A percentile compares a stretch with the other conserved stretches of the same genome.
Conservation (phyloP, 179 eudicot genomes). For the Sideroxylon spinosum region DNA sequence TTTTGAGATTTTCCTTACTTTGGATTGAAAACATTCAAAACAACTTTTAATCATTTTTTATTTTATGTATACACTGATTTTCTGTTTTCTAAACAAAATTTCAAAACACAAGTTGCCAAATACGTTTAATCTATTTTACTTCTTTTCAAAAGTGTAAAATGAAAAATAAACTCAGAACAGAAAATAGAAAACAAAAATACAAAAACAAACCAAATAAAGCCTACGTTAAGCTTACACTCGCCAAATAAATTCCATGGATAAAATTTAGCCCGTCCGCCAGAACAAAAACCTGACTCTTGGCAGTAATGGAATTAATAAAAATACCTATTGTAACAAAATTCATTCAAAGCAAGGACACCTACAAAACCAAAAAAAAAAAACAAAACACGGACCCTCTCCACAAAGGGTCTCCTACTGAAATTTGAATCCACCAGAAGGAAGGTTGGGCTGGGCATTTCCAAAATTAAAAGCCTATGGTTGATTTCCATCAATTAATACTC, state of each 20-base stretch:
- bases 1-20: no score
- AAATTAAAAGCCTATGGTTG: constrained; percentile 49
- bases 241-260: constrained; percentile 5
- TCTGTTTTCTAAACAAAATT: no score
- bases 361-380: neutral
- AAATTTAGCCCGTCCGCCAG: constrained; percentile 18
- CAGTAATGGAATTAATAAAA: neutral
- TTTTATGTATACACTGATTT: no score
- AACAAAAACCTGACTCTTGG: constrained; percentile 24
- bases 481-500: constrained; percentile 19
- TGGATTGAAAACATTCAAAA: no score
- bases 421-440: constrained; percentile 57
- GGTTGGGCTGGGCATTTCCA: constrained; percentile 39
- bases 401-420: constrained; percentile 26
- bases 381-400: neutral
- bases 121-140: no score
- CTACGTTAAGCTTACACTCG: neutral
- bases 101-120: no score
- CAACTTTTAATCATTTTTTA: no score
- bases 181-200: no score
- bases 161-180: no score
- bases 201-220: no score
- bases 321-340: constrained; percentile 1
- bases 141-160: no score
- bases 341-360: constrained; percentile 2